Evolutionary conservation across 257 asterid genomes (phyloP).

Genomic region (Paraleonurus japonicus): DNA sequence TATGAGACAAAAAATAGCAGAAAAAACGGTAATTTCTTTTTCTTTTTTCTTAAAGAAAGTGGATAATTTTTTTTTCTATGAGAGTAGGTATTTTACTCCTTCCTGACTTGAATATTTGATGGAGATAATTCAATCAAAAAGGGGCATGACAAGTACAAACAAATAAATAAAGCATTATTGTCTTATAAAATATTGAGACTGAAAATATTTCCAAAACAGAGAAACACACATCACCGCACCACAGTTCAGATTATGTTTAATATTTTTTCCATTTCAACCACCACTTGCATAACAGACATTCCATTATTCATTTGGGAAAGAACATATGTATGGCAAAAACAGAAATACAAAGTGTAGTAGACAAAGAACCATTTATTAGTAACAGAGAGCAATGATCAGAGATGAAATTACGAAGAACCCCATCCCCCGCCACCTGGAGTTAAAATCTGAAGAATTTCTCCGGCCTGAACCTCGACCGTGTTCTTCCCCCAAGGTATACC

Average conservation of each 20-base stretch:
- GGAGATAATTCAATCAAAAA: not conserved
- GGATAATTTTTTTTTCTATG: too few relatives aligned
- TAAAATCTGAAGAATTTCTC: conserved; percentile 77
- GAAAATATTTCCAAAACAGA: not conserved
- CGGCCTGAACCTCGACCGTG: conserved; percentile 73
- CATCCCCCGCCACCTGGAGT: conserved; percentile 99
- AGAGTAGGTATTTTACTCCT: too few relatives aligned
- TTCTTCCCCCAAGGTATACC: conserved; percentile 91
- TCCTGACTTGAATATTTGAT: not conserved
- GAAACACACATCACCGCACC: not conserved
- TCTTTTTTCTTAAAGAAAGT: too few relatives aligned
- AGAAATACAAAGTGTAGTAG: not conserved
- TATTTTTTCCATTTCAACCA: not conserved
- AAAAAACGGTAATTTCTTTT: too few relatives aligned
- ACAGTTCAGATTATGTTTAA: not conserved
- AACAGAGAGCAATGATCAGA: not conserved
- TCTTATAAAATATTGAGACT: not conserved
- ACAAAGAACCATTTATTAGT: not conserved
- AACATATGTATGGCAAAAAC: not conserved
- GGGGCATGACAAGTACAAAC: not conserved
- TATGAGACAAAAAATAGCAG: too few relatives aligned
- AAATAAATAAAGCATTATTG: not conserved
- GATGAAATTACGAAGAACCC: conserved; percentile 43
- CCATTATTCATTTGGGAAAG: not conserved
- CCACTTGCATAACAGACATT: not conserved